Percentiles rank a stretch among this genome's conserved stretches.
Conservation (phyloP, 371 early-diverging fungal species). For the Mortierella sp. region DNA sequence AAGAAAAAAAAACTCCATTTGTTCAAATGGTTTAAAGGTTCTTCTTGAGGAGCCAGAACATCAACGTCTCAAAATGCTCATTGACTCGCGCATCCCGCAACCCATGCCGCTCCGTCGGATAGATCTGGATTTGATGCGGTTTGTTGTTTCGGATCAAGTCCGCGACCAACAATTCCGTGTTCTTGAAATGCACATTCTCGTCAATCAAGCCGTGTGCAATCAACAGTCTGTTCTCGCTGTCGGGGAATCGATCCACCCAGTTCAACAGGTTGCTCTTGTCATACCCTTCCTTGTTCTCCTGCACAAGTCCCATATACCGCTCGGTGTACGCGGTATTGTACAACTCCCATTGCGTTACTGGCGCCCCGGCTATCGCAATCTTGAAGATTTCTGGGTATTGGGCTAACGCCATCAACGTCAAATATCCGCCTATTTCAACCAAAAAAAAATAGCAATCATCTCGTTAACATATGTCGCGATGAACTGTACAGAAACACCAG, state of each 20-base stretch:
- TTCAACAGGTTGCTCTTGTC: conserved; percentile 66
- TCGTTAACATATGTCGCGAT: too few species aligned
- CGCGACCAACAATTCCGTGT: conserved; percentile 73
- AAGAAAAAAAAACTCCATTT: background rate
- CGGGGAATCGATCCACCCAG: conserved; percentile 72
- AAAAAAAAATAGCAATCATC: background rate
- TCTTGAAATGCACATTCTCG: conserved; percentile 87
- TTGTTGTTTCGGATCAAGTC: conserved; percentile 70
- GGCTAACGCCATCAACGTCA: conserved; percentile 79
- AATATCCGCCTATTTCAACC: conserved; percentile 81
- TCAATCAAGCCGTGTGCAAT: conserved; percentile 86
- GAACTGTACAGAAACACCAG: background rate
- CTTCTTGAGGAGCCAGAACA: conserved; percentile 80
- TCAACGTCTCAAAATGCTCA: conserved; percentile 87
- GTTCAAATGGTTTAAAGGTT: conserved; percentile 58
- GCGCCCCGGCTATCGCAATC: conserved; percentile 84
- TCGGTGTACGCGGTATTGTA: conserved; percentile 89
- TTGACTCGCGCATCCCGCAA: conserved; percentile 76
- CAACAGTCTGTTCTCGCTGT: conserved; percentile 76
- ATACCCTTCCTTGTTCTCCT: conserved; percentile 68
- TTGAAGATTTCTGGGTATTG: conserved; percentile 76
- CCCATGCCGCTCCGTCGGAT: conserved; percentile 85
- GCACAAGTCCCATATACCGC: conserved; percentile 79
- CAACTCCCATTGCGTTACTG: conserved; percentile 81
- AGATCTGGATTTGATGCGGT: conserved; percentile 77